Evolutionary conservation across 352 stramenopile genomes (phyloP), one percentile per base, ranked within the genome.

Genomic region (Vaucheria bursata): DNA sequence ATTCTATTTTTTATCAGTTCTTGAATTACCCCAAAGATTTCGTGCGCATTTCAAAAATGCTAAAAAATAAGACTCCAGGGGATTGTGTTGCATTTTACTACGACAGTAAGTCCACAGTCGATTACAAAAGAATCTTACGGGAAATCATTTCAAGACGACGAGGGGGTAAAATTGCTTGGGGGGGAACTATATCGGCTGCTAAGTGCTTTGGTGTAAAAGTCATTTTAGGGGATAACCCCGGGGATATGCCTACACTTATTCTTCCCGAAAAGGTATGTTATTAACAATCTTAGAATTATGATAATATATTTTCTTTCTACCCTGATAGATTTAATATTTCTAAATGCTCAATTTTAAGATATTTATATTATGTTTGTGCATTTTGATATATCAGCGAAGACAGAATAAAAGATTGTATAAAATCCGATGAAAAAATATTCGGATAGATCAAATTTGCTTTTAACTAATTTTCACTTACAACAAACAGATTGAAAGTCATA

Each of bases 11-110:
- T n/a, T n/a, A n/a, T 12, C 45, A 80, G 71, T 99, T 99, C 82
- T 78, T 99, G 50, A 94, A 98, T 79, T 97, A 94, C 78, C 96
- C 96, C 0, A 99, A 99, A 84, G 97, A 99, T 71, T 99, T 99
- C 87, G 87, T 92, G 0, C 91, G 92, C 36, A 99, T 99, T 74
- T 91, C 94, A 25, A 94, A 91, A 1, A 95, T 89, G 45, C 79
- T 97, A 33, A 40, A 64, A 18, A 5, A 66, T 79, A 98, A 98
- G 79, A 94, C 90, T 0, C 97, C 94, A 0, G 92, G 92, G 37
- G 95, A 99, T 84, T 96, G 96, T 49, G 92, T 99, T 74, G 85
- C 88, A 39, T 98, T 98, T 68, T 99, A 99, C 85, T 99, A 99
- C 79, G 88, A 95, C 78, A 96, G 92, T 0, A 99, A 99, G 83